Conservation (phyloP, 148 eudicot genomes). For the Pouteria glomerata region DNA sequence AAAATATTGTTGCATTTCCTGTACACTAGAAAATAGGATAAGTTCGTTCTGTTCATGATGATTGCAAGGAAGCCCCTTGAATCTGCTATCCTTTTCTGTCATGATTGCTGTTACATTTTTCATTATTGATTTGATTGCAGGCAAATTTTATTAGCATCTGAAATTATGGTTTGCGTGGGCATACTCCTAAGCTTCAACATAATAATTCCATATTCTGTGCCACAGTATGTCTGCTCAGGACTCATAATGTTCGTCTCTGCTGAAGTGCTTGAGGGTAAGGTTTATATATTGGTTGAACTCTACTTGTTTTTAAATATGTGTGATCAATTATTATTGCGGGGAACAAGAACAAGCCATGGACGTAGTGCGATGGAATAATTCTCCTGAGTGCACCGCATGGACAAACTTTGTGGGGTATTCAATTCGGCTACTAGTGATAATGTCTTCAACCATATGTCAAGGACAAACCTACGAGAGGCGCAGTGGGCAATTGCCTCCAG, state of each 20-base stretch:
- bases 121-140: slow-evolving; percentile 27
- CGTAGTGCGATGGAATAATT: too few relatives aligned
- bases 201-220: slow-evolving; percentile 48
- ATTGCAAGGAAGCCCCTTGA: neutral
- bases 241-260: slow-evolving; percentile 75
- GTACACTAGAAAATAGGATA: too few relatives aligned
- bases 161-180: slow-evolving; percentile 66
- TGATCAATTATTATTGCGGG: neutral
- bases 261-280: slow-evolving; percentile 89
- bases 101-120: neutral
- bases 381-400: too few relatives aligned
- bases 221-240: slow-evolving; percentile 75
- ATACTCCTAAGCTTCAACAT: slow-evolving; percentile 61
- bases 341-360: too few relatives aligned
- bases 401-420: too few relatives aligned
- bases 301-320: neutral
- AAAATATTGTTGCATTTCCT: too few relatives aligned
- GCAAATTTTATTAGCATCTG: slow-evolving; percentile 72
- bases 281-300: neutral
- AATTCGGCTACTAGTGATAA: too few relatives aligned
- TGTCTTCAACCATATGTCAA: too few relatives aligned
- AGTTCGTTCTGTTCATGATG: neutral
- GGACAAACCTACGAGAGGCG: too few relatives aligned
- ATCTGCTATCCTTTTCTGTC: neutral
- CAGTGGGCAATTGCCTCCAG: too few relatives aligned